Base-by-base conservation (phyloP, 768 basidiomycete genomes). In the Mycena haematopus region DNA sequence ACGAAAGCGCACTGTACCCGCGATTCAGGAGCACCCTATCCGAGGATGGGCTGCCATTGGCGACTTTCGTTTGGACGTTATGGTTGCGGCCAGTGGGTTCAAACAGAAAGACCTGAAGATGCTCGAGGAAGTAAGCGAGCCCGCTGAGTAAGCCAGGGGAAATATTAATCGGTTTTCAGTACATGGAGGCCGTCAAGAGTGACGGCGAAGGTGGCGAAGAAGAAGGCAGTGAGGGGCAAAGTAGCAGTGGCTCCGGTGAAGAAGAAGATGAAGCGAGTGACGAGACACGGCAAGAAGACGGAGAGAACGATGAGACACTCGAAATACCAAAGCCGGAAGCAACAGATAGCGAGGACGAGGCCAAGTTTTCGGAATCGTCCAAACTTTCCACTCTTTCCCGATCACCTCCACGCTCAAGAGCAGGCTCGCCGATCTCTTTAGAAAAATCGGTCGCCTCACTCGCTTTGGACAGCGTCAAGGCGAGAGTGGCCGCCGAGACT, bases 1-100 rank as follows among this genome's bases (percentile, higher is more conserved):
- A 96, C 73, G 97, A 99, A 77, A 95, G 94, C 62, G 78, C 83
- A 0, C 76, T 95, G 44, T 99, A 92, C 76, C 97, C 97, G 15
- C 86, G 85, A 56, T 98, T 98, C 79, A 87, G 81, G 65, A 86
- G 85, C 66, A 82, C 84, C 0, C 56, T 92, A 60, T 78, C 79
- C 29, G 81, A 85, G 31, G 71, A 73, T 25, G 70, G 73, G 68
- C 71, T 49, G 82, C 82, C 65, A 78, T 76, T 31, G 80, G 76
- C 14, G 81, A 82, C n/a, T 94, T 94, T 75, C 82, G 84, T 61
- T 77, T 98, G 50, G 97, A 99, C 78, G 88, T 97, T 21, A 84
- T 93, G 67, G 96, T 98, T 7, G 91, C 91, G 52, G 97, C 97
- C 2, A 96, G 94, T 79, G 96, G 96, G 25, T 98, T 96, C 75